Evolutionary conservation across 2,329 filamentous ascomycete genomes (phyloP).

Genomic region (Orbilia ellipsospora): DNA sequence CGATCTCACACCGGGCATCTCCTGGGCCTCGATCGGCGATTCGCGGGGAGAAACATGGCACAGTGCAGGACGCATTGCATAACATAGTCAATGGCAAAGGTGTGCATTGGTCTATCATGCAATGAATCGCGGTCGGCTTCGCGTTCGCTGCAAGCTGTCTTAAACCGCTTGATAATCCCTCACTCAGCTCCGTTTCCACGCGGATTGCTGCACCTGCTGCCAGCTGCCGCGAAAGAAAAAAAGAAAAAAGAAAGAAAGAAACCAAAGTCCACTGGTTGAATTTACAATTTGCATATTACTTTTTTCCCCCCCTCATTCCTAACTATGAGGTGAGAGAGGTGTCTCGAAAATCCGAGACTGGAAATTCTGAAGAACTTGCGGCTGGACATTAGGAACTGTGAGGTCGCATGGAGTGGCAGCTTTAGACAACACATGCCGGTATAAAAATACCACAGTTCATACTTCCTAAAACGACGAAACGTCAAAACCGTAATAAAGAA

Average conservation of each 20-base stretch:
- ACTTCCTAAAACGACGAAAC: neutral
- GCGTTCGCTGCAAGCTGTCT: neutral
- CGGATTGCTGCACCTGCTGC: neutral
- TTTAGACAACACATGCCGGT: neutral
- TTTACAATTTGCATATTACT: too few species aligned
- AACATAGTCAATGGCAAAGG: too few species aligned
- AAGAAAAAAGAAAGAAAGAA: neutral
- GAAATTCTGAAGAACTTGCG: too few species aligned
- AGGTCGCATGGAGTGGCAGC: neutral
- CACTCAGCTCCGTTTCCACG: slow-evolving; percentile 8
- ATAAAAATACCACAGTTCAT: slow-evolving; percentile 11
- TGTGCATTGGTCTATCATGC: slow-evolving; percentile 1
- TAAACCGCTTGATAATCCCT: slow-evolving; percentile 10
- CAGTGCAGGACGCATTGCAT: neutral
- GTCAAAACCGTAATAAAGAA: neutral
- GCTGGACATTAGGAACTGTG: too few species aligned
- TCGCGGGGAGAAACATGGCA: neutral
- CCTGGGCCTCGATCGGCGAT: neutral
- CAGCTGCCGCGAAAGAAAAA: neutral
- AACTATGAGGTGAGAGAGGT: neutral
- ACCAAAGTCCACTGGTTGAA: neutral
- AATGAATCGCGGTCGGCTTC: slow-evolving; percentile 8
- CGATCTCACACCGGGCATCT: too few species aligned
- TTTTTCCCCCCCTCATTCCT: too few species aligned
- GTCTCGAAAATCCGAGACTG: neutral